Evolutionary conservation across 306 rosid genomes (phyloP).

Genomic region (Gynostemma pentaphyllum): DNA sequence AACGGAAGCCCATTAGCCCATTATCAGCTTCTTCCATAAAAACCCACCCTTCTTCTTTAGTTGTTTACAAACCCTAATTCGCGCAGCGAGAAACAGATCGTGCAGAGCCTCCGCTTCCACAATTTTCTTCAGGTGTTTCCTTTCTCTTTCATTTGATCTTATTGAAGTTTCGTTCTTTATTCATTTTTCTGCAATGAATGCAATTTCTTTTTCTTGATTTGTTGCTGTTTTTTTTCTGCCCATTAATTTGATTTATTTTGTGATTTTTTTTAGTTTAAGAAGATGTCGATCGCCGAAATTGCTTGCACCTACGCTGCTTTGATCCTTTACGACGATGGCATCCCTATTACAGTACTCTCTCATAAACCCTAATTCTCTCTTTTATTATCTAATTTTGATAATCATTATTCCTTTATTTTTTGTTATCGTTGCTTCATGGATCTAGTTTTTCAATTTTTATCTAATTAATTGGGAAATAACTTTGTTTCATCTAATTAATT

Average conservation of each 20-base stretch:
- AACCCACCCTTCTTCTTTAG: background rate
- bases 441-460: background rate
- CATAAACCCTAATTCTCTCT: background rate
- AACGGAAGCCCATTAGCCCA: conserved; percentile 8
- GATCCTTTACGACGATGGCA: conserved; percentile 52
- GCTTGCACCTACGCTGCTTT: conserved; percentile 60
- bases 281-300: conserved; percentile 42
- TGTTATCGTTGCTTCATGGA: background rate
- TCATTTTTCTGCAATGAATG: background rate
- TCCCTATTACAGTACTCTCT: conserved; percentile 49
- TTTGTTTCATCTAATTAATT: background rate
- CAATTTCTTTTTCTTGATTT: background rate
- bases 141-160: background rate
- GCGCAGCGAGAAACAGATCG: background rate
- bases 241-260: background rate
- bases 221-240: background rate
- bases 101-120: background rate
- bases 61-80: background rate
- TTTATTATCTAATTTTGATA: too few relatives aligned
- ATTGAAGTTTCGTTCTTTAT: background rate
- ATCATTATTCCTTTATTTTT: background rate
- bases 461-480: background rate
- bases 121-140: background rate
- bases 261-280: conserved; percentile 6
- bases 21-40: background rate